Base-by-base conservation (phyloP, 169 alveolate genomes). In the Plasmodium vinckei region DNA sequence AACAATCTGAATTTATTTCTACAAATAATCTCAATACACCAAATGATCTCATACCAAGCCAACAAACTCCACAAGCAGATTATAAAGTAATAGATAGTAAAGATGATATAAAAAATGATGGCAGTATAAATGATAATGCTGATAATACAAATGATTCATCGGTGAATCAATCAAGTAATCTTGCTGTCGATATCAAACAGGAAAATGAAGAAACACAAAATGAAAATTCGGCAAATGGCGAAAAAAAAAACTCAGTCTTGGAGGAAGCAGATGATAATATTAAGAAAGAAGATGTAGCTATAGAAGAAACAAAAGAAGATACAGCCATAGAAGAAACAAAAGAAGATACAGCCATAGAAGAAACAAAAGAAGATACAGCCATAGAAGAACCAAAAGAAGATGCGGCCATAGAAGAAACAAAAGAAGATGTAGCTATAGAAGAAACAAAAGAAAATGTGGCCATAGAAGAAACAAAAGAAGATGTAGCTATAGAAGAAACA, bases 191-290 rank as follows among this genome's bases (percentile, higher is more conserved):
- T 12, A 3, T 2, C 21, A 51, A 51, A 51, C 5, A 13, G 59
- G 23, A 13, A 51, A 51, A 15, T 6, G 10, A 67, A 1, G 49
- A 33, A 13, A 13, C 27, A 67, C 5, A 10, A 39, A 6, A 7
- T 21, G 77, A 69, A 69, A 54, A 69, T 51, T 51, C 59, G 10
- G 59, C 2, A 51, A 51, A 5, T 51, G 19, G 7, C 21, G 59
- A 13, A 15, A 9, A 63, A 63, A 17, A 63, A 12, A 9, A 4
- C 21, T 46, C 7, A 9, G 42, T 5, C 21, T 19, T 17, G 15
- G 9, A 10, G 21, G 65, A 49, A 49, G 12, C 47, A 3, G 17
- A 6, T n/a, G 12, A 17, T 9, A 19, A 15, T 6, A 15, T 46
- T 15, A 21, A 19, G 12, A 5, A 17, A 42, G 9, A 1, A 33